phyloP scores from a whole-genome alignment of 352 stramenopile species.

The Phytophthora aleatoria region DNA sequence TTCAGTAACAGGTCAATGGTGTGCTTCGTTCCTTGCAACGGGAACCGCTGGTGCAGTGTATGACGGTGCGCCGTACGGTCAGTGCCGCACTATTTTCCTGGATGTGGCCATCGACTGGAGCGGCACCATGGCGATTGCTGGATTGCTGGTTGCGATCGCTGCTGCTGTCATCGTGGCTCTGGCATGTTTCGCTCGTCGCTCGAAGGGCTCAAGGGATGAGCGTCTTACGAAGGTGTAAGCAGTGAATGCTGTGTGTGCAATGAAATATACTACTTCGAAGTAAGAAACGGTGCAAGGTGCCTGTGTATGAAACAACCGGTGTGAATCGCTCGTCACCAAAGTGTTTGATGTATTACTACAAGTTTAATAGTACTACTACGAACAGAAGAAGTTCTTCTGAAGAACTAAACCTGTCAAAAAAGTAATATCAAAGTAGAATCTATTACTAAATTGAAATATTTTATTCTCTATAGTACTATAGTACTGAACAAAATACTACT shows the following conservation, averaged over 20 bases:
- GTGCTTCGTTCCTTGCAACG: conserved; percentile 56
- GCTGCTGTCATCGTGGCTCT: conserved; percentile 59
- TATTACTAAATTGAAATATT: not conserved
- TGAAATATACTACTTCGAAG: conserved; percentile 13
- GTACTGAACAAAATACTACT: not conserved
- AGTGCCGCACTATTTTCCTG: conserved; percentile 74
- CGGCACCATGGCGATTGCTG: conserved; percentile 54
- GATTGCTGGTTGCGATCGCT: conserved; percentile 52
- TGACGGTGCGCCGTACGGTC: conserved; percentile 70
- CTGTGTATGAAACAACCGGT: not conserved
- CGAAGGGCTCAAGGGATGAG: conserved; percentile 25
- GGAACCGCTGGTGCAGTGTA: conserved; percentile 53
- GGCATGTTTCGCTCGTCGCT: conserved; percentile 67
- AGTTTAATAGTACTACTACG: conserved; percentile 1
- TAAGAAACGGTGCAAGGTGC: conserved; percentile 2
- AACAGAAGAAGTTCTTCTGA: too few relatives aligned
- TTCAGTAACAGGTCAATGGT: conserved; percentile 55
- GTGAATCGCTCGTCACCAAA: not conserved
- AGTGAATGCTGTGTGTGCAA: conserved; percentile 7
- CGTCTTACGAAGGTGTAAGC: conserved; percentile 27
- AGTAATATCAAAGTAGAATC: not conserved
- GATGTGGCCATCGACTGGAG: conserved; percentile 71
- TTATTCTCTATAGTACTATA: not conserved
- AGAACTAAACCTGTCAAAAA: too few relatives aligned
- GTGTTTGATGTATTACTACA: too few relatives aligned